Evolutionary conservation across 2,329 filamentous ascomycete species (phyloP), one percentile per base, ranked within the genome.

Genomic region (Aureobasidium sp.): DNA sequence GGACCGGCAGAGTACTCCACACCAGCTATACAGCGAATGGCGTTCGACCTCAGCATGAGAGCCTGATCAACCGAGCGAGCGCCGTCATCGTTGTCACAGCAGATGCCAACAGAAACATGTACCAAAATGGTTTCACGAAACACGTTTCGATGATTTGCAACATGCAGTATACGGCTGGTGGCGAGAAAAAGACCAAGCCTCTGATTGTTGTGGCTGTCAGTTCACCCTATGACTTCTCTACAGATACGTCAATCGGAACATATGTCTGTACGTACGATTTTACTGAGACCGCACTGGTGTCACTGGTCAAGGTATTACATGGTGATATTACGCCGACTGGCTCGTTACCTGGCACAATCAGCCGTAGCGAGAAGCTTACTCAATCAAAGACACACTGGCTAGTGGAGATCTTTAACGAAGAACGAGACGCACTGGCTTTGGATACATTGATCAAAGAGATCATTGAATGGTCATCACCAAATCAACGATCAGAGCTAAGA

Each of bases 251-350:
- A 0, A 93, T 97, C 44, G 89, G 90, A 6, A 96, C 92, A 1
- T 97, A 97, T 69, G 82, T 97, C 44, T 97, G 93, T 77, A 96
- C 92, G 0, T 97, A 95, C 73, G 92, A 97, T 75, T 97, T 96
- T 69, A 97, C 93, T 0, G 93, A 97, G 68, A 93, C 89, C 8
- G 91, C 93, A 21, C 84, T 97, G 77, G 86, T 88, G 64, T 90
- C 91, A 1, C 78, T 96, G 5, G 90, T 95, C 21, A 86, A 90
- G 62, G 88, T 90, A 0, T 77, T 97, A 0, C 93, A 93, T 67
- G 92, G 92, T 10, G 90, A 95, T 64, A 73, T 85, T 30, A 76
- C 76, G 1, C 80, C 84, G 0, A 78, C 78, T 7, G 84, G 84
- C 14, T 76, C 77, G 9, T 70, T 86, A 10, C 84, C 84, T 0